Percentiles rank a stretch among this genome's conserved stretches.
phyloP scores from a whole-genome alignment of 495 filamentous ascomycete genomes.

The Neurospora sp. region DNA sequence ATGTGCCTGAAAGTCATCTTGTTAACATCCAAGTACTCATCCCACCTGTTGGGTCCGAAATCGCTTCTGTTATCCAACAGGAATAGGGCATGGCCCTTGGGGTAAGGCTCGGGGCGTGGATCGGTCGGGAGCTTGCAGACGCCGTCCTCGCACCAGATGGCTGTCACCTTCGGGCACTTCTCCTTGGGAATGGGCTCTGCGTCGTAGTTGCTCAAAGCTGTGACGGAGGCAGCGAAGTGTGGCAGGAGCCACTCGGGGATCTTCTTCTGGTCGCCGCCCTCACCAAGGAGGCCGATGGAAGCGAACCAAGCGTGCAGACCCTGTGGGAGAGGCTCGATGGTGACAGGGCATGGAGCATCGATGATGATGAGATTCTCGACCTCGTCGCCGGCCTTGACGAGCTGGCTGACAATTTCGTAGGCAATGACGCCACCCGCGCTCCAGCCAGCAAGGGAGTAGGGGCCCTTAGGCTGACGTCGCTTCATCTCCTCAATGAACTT shows the following conservation, averaged over 20 bases:
- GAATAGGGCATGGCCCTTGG: constrained; percentile 67
- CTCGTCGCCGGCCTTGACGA: constrained; percentile 54
- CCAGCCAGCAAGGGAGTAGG: constrained; percentile 68
- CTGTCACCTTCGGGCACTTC: constrained; percentile 52
- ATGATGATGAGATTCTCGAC: constrained; percentile 72
- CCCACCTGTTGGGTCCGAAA: constrained; percentile 74
- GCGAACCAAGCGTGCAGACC: constrained; percentile 73
- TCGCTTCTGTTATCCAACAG: constrained; percentile 68
- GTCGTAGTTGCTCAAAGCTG: constrained; percentile 63
- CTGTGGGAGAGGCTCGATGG: constrained; percentile 65
- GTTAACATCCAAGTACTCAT: constrained; percentile 54
- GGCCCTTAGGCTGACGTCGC: constrained; percentile 52
- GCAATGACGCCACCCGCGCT: constrained; percentile 83
- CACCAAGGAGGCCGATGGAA: constrained; percentile 69
- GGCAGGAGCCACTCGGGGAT: constrained; percentile 72
- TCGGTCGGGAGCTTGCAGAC: constrained; percentile 63
- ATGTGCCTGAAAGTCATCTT: constrained; percentile 55
- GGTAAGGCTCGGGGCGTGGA: constrained; percentile 58
- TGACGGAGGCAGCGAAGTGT: constrained; percentile 71
- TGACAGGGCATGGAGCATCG: constrained; percentile 71
- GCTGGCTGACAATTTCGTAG: constrained; percentile 68
- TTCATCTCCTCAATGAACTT: constrained; percentile 54
- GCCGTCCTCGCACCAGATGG: constrained; percentile 75
- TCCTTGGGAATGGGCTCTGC: constrained; percentile 42
- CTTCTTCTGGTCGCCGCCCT: constrained; percentile 41